Conservation (phyloP, 306 rosid genomes). For the Quercus suber region DNA sequence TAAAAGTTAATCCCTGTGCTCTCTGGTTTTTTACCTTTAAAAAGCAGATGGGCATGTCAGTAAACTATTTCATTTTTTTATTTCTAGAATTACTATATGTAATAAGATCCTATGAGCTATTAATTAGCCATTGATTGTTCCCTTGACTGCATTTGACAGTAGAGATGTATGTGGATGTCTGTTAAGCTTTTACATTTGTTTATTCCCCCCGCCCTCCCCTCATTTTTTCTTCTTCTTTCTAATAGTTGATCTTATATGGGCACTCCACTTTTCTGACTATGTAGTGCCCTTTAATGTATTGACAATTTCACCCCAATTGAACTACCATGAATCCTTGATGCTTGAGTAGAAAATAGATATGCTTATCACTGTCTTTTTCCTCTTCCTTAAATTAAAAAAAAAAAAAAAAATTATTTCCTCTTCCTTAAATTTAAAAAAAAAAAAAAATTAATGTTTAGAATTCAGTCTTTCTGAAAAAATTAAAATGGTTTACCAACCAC, state of each 20-base stretch:
- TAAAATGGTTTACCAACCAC: no score
- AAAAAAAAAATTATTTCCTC: neutral
- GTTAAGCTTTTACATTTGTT: slow-evolving; percentile 20
- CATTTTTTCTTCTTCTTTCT: slow-evolving; percentile 2
- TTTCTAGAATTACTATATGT: slow-evolving; percentile 38
- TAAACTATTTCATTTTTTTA: slow-evolving; percentile 34
- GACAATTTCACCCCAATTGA: neutral
- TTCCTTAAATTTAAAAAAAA: no score
- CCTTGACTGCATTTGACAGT: slow-evolving; percentile 10
- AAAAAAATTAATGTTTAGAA: no score
- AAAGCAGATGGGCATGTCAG: slow-evolving; percentile 67
- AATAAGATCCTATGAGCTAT: slow-evolving; percentile 48
- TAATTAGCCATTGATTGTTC: slow-evolving; percentile 40
- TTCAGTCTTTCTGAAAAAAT: no score
- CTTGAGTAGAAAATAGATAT: neutral
- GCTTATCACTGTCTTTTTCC: neutral
- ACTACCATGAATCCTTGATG: neutral
- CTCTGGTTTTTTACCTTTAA: slow-evolving; percentile 45
- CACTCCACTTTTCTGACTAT: neutral
- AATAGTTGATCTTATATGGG: neutral
- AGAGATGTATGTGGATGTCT: slow-evolving; percentile 33
- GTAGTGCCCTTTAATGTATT: neutral
- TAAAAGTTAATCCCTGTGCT: slow-evolving; percentile 22
- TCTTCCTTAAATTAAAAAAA: neutral
- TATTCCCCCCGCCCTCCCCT: neutral